Evolutionary conservation across 768 basidiomycete species (phyloP).

Genomic region (Leccinellum luteum): DNA sequence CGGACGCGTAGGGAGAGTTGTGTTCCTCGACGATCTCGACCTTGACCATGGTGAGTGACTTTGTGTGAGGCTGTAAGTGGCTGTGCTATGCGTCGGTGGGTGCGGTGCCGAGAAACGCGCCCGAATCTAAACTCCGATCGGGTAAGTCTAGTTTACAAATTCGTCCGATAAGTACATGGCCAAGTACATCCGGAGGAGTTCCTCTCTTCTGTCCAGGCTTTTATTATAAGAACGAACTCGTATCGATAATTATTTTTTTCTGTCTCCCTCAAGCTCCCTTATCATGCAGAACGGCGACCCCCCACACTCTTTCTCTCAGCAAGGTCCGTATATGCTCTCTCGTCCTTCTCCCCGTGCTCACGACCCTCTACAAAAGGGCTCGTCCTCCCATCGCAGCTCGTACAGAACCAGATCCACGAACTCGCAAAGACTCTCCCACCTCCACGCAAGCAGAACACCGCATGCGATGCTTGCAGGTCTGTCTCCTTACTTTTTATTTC

Average conservation of each 20-base stretch:
- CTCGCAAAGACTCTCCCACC: conserved; percentile 77
- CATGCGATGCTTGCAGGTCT: conserved; percentile 90
- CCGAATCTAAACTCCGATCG: conserved; percentile 28
- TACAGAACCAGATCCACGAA: conserved; percentile 82
- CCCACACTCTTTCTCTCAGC: conserved; percentile 33
- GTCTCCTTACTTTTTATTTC: conserved; percentile 8
- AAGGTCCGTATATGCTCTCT: conserved; percentile 20
- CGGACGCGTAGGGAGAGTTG: conserved; percentile 69
- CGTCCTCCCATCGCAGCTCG: conserved; percentile 58
- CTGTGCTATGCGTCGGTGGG: conserved; percentile 20
- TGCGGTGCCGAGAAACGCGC: conserved; percentile 28
- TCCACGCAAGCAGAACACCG: conserved; percentile 90
- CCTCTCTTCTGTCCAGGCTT: conserved; percentile 4
- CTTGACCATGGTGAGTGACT: conserved; percentile 71
- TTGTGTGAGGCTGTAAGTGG: conserved; percentile 3
- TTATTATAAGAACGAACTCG: conserved; percentile 24
- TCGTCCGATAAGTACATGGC: conserved; percentile 26
- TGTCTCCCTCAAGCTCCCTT: conserved; percentile 13
- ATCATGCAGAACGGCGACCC: conserved; percentile 33
- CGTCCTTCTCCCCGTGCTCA: background rate
- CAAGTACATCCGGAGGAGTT: conserved; percentile 6
- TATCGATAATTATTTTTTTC: conserved; percentile 23
- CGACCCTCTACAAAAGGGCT: conserved; percentile 42
- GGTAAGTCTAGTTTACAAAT: conserved; percentile 1
- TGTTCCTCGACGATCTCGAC: conserved; percentile 87